phyloP scores from a whole-genome alignment of 2,329 filamentous ascomycete genomes.

The Penicillium sp. region DNA sequence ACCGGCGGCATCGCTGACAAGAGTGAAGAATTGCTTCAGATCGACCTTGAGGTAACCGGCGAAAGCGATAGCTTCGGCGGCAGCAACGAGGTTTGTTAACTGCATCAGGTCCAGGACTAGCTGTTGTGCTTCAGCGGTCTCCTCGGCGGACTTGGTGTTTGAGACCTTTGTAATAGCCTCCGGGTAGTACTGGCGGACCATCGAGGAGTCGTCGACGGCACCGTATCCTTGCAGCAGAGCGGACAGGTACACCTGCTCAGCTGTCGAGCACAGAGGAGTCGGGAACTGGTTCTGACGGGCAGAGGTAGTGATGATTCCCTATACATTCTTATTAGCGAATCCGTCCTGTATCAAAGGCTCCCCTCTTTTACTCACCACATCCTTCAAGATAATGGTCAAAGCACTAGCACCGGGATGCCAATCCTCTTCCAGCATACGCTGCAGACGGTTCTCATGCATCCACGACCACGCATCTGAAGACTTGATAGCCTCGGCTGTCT shows the following conservation, averaged over 20 bases:
- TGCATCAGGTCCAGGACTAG: slow-evolving; percentile 46
- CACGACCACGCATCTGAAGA: slow-evolving; percentile 55
- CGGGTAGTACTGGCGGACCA: slow-evolving; percentile 54
- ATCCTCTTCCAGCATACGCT: slow-evolving; percentile 54
- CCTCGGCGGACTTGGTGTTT: slow-evolving; percentile 31
- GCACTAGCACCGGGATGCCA: slow-evolving; percentile 59
- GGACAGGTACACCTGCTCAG: slow-evolving; percentile 65
- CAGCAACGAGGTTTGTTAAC: slow-evolving; percentile 50
- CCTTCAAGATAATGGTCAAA: slow-evolving; percentile 60
- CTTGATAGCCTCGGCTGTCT: slow-evolving; percentile 47
- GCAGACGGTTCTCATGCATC: slow-evolving; percentile 62
- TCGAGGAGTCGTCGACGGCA: slow-evolving; percentile 54
- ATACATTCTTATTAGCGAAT: background rate
- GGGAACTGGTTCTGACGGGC: slow-evolving; percentile 59
- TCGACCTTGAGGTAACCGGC: slow-evolving; percentile 47
- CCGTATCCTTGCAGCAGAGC: slow-evolving; percentile 59
- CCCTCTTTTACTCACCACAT: slow-evolving; percentile 40
- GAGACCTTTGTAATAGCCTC: slow-evolving; percentile 43
- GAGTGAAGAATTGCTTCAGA: slow-evolving; percentile 45
- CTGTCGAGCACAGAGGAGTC: slow-evolving; percentile 59
- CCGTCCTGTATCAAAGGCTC: background rate
- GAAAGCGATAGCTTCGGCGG: slow-evolving; percentile 50
- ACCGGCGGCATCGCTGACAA: slow-evolving; percentile 50
- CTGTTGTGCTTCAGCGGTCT: slow-evolving; percentile 36
- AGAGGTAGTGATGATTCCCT: slow-evolving; percentile 66